A percentile compares a stretch with the other conserved stretches of the same genome.
These are phyloP conservation scores for Sanghuangporus sanghuang DNA, from an alignment of 1,284 basidiomycete species.

Conservation along the genomic window DNA sequence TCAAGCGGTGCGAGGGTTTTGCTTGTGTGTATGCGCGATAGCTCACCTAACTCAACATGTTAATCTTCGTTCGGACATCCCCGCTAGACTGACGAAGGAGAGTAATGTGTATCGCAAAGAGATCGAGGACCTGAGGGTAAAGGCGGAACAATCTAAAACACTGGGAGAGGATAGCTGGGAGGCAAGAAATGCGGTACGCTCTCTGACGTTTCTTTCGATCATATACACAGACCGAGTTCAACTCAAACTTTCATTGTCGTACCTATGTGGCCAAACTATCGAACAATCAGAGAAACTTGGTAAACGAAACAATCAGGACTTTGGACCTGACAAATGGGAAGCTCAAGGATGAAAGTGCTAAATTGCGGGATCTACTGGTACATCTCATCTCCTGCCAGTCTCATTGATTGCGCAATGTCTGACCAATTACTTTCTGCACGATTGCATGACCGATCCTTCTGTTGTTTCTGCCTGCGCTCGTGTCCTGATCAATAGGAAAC, in stretches of 20 bases:
- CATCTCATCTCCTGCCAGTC: slow-evolving; percentile 28
- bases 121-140: slow-evolving; percentile 51
- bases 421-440: not conserved
- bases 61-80: not conserved
- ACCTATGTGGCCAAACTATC: not conserved
- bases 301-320: slow-evolving; percentile 81
- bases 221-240: not conserved
- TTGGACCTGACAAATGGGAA: slow-evolving; percentile 60
- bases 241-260: not conserved
- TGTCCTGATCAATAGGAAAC: not conserved
- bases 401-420: not conserved
- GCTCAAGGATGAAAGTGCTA: slow-evolving; percentile 55
- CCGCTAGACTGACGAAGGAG: slow-evolving; percentile 67
- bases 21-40: not conserved
- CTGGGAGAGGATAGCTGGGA: slow-evolving; percentile 74
- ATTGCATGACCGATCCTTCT: not conserved
- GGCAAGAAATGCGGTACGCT: slow-evolving; percentile 71
- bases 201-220: not conserved
- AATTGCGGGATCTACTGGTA: slow-evolving; percentile 68
- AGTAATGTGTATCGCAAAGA: slow-evolving; percentile 66
- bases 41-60: not conserved
- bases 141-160: slow-evolving; percentile 58
- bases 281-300: slow-evolving; percentile 52
- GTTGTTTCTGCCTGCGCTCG: slow-evolving; percentile 7
- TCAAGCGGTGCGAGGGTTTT: slow-evolving; percentile 53